A percentile compares a stretch with the other conserved stretches of the same genome.
Conservation (phyloP, 495 filamentous ascomycete genomes). For the Trypethelium eluteriae region DNA sequence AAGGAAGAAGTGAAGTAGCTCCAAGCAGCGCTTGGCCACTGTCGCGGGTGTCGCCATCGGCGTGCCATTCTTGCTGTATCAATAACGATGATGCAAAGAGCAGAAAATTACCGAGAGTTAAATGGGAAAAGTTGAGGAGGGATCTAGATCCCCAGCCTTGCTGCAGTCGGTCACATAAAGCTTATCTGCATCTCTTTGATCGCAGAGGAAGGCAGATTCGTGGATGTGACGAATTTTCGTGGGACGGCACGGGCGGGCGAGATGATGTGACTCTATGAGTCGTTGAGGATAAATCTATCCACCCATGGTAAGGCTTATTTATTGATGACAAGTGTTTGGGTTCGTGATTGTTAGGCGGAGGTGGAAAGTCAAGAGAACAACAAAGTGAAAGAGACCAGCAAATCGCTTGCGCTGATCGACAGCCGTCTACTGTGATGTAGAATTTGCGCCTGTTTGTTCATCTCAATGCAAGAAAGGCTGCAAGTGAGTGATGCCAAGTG, state of each 20-base stretch:
- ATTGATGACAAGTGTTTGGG: neutral
- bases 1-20: constrained; percentile 5
- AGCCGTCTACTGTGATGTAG: no score
- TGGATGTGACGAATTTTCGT: neutral
- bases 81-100: neutral
- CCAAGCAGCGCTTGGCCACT: neutral
- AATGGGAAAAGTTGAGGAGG: neutral
- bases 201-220: neutral
- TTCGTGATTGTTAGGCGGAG: neutral
- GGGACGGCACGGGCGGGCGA: no score
- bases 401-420: no score
- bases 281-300: neutral
- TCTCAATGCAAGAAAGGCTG: no score
- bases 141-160: neutral
- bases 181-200: neutral
- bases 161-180: neutral
- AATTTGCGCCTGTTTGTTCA: no score
- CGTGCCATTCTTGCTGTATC: neutral
- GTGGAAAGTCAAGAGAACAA: neutral
- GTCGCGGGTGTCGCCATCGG: constrained; percentile 4
- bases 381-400: no score
- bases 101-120: neutral
- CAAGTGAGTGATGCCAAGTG: no score
- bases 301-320: neutral
- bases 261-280: no score